phyloP scores from a whole-genome alignment of 352 stramenopile genomes.

The Globisporangium ultimum region DNA sequence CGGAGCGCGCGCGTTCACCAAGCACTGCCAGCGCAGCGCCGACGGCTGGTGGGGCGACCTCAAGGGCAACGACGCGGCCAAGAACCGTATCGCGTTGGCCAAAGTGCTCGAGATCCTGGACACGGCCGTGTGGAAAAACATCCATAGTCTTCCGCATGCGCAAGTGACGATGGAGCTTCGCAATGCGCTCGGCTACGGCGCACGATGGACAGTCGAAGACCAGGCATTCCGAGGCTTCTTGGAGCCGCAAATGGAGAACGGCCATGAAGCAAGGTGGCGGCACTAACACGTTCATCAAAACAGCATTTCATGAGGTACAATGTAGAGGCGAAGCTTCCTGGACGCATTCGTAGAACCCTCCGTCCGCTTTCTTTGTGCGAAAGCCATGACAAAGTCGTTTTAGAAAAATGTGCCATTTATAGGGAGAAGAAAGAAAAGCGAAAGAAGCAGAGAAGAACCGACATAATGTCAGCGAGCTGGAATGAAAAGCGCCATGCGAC shows the following conservation, averaged over 20 bases:
- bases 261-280: constrained; percentile 67
- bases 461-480: no score
- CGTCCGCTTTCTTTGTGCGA: no score
- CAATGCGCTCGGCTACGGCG: constrained; percentile 64
- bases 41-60: constrained; percentile 62
- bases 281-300: constrained; percentile 28
- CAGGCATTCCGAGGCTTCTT: constrained; percentile 76
- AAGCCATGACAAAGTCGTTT: no score
- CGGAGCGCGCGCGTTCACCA: constrained; percentile 69
- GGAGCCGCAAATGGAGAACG: constrained; percentile 76
- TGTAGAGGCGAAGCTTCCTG: not conserved
- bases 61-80: constrained; percentile 60
- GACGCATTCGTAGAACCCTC: constrained; percentile 1
- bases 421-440: no score
- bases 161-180: constrained; percentile 73
- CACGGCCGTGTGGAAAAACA: constrained; percentile 73
- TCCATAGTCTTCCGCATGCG: constrained; percentile 69
- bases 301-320: not conserved
- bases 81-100: constrained; percentile 53
- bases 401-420: no score
- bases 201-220: constrained; percentile 65
- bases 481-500: no score
- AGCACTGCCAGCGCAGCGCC: constrained; percentile 69
- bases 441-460: no score
- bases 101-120: constrained; percentile 56